phyloP scores from a whole-genome alignment of 176 grass and related monocot species.

The Carex parvula region DNA sequence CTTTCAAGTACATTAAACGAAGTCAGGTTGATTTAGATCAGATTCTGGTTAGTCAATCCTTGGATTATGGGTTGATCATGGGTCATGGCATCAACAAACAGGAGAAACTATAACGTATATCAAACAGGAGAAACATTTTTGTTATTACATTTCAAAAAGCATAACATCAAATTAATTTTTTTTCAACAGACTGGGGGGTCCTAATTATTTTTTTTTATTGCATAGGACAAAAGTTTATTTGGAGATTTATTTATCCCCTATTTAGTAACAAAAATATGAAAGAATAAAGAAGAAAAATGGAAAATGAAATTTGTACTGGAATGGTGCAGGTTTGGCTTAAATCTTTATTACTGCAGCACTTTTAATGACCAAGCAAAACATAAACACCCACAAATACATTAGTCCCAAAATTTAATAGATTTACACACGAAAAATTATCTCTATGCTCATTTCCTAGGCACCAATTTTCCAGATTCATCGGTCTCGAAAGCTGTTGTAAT shows the following conservation, averaged over 20 bases:
- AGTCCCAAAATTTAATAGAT: neutral
- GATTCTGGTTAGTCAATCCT: neutral
- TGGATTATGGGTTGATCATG: neutral
- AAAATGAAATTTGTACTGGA: no score
- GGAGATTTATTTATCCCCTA: neutral
- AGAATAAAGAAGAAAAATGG: neutral
- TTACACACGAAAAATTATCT: neutral
- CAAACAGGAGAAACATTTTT: neutral
- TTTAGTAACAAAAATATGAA: neutral
- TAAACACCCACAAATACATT: neutral
- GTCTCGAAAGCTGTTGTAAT: slow-evolving; percentile 56
- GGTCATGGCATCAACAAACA: neutral
- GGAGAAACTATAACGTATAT: neutral
- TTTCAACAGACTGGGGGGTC: neutral
- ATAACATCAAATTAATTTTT: neutral
- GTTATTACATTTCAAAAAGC: neutral
- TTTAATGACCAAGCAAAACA: neutral
- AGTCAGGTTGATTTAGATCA: slow-evolving; percentile 13
- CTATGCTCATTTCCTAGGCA: slow-evolving; percentile 39
- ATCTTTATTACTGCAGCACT: neutral
- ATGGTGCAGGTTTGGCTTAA: neutral
- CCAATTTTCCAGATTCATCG: slow-evolving; percentile 61
- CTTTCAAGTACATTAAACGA: neutral
- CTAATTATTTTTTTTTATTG: neutral
- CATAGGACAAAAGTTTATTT: neutral